Evolutionary conservation across 495 filamentous ascomycete species (phyloP), one percentile per base, ranked within the genome.

Genomic region (Aspergillus homomorphus): DNA sequence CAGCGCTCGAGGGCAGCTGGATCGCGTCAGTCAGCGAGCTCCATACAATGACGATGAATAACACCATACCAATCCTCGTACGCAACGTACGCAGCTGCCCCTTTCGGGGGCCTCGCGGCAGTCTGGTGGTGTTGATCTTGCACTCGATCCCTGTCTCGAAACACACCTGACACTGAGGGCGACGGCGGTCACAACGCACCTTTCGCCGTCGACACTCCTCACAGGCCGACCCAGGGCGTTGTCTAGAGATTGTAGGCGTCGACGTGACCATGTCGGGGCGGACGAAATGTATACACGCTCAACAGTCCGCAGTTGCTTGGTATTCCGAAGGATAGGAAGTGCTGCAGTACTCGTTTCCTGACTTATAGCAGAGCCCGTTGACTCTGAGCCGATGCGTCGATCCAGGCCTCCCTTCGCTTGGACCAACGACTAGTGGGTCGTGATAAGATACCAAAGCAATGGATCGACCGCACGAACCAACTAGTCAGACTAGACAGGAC

Each of bases 91-190:
- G 77, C 53, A 82, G 67, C 51, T 82, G 76, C 16, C 82, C 80
- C 52, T 79, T 82, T 54, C 82, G 79, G 0, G 82, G 82, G 0
- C 82, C 81, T 8, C 82, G 66, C 23, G 73, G 70, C 21, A 72
- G 67, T 14, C 78, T 77, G 0, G 68, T 58, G 30, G 76, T 76
- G 63, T 71, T 80, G 28, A 80, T 71, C 46, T 78, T 73, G 65
- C 81, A 84, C 21, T 66, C 61, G 30, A 79, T 67, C 9, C 75
- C 78, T n/a, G 73, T 69, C 22, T 81, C 77, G 19, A 66, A 71
- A 57, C 80, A 85, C 1, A 77, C 76, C 28, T 77, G 70, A 63
- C 82, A 84, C 57, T 67, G 65, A 2, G 81, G 80, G 10, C 74
- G 74, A 26, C 79, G 72, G 28, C 81, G 71, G 61, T 85, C 81